phyloP scores from a whole-genome alignment of 176 grass and related monocot genomes.

The Carex pumila region DNA sequence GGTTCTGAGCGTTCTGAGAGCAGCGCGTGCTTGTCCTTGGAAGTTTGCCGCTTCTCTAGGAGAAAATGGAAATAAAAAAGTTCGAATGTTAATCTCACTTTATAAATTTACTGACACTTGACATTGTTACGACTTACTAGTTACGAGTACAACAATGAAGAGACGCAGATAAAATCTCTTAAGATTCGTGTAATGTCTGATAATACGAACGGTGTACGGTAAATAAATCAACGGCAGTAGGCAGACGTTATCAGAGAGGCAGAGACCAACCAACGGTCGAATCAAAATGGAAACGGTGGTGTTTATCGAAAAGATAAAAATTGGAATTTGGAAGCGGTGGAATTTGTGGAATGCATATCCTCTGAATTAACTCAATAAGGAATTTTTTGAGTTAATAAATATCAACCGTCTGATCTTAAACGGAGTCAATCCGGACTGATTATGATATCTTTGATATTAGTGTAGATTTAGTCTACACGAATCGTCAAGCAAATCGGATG shows the following conservation, averaged over 20 bases:
- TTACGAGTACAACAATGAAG: neutral
- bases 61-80: neutral
- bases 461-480: too few species aligned
- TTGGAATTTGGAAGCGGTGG: neutral
- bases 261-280: conserved; percentile 16
- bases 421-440: too few species aligned
- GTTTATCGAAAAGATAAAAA: neutral
- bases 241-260: neutral
- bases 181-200: conserved; percentile 1
- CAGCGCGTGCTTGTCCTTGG: conserved; percentile 29
- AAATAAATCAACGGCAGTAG: too few species aligned
- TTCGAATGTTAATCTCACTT: too few species aligned
- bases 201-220: neutral
- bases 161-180: neutral
- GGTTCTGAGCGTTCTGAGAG: neutral
- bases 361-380: too few species aligned
- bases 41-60: conserved; percentile 13
- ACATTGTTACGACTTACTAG: too few species aligned
- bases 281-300: neutral
- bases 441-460: too few species aligned
- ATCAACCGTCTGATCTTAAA: too few species aligned
- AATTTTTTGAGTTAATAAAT: too few species aligned
- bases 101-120: too few species aligned
- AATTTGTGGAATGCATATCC: neutral
- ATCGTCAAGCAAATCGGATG: too few species aligned